Evolutionary conservation across 2,329 filamentous ascomycete genomes (phyloP).

Genomic region (Neopestalotiopsis rosae): DNA sequence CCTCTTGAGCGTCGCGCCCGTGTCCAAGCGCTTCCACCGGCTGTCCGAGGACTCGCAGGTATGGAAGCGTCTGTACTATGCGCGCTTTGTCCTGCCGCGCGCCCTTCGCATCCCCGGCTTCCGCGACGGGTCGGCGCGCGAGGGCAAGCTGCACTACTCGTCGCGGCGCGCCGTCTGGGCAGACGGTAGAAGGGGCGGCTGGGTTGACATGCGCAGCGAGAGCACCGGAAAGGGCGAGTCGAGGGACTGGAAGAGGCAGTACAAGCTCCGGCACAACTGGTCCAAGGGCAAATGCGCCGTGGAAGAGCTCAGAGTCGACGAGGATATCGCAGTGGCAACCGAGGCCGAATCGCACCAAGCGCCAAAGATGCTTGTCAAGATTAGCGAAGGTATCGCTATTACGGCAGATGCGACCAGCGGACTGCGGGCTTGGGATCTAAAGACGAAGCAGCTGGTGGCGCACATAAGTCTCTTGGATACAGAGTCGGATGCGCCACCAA

Average conservation of each 20-base stretch:
- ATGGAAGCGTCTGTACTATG: constrained; percentile 90
- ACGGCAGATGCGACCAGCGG: constrained; percentile 75
- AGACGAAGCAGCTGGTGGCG: constrained; percentile 65
- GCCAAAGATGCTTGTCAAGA: constrained; percentile 74
- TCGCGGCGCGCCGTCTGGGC: constrained; percentile 51
- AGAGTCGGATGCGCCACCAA: constrained; percentile 49
- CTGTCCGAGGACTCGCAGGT: constrained; percentile 83
- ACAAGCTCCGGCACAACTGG: constrained; percentile 92
- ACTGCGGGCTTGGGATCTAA: constrained; percentile 79
- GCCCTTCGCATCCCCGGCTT: constrained; percentile 77
- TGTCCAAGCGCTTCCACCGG: constrained; percentile 77
- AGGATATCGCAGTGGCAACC: constrained; percentile 22
- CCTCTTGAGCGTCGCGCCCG: constrained; percentile 65
- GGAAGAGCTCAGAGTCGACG: constrained; percentile 67
- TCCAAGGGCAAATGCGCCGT: constrained; percentile 80
- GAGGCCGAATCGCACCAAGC: constrained; percentile 38
- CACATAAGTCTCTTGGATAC: constrained; percentile 41
- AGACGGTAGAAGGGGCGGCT: constrained; percentile 49
- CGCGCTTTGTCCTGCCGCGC: constrained; percentile 82
- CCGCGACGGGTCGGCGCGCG: constrained; percentile 39
- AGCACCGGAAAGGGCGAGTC: constrained; percentile 32
- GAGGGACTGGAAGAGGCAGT: constrained; percentile 66
- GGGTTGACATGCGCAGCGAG: constrained; percentile 60
- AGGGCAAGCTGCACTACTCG: constrained; percentile 49
- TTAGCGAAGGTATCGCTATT: constrained; percentile 77